Evolutionary conservation across 1,284 basidiomycete genomes (phyloP).

Genomic region (Fistulina hepatica): DNA sequence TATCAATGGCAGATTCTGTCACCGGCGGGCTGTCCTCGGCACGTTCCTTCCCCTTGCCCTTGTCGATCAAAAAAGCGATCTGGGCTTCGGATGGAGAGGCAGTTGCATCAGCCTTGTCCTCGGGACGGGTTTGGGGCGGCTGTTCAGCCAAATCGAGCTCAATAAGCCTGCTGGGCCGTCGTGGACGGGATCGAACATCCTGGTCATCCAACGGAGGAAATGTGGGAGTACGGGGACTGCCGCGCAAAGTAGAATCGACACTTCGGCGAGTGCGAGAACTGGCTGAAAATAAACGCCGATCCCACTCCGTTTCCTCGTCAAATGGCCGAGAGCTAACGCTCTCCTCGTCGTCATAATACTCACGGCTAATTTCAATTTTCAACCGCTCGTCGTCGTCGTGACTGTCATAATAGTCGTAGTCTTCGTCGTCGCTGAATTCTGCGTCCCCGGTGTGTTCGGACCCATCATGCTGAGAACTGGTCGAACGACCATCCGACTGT

Average conservation of each 20-base stretch:
- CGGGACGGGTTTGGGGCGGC: too few relatives aligned
- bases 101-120: too few relatives aligned
- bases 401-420: constrained; percentile 31
- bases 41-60: too few relatives aligned
- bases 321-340: constrained; percentile 28
- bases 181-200: too few relatives aligned
- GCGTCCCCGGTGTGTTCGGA: constrained; percentile 15
- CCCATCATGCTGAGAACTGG: constrained; percentile 11
- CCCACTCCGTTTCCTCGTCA: constrained; percentile 12
- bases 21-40: too few relatives aligned
- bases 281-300: constrained; percentile 2
- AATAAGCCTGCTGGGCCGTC: too few relatives aligned
- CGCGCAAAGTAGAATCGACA: constrained; percentile 10
- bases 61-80: too few relatives aligned
- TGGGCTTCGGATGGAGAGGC: too few relatives aligned
- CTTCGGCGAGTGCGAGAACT: background rate
- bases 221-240: too few relatives aligned
- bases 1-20: constrained; percentile 6
- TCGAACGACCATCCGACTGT: constrained; percentile 1
- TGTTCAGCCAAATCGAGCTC: too few relatives aligned
- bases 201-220: too few relatives aligned
- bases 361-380: background rate
- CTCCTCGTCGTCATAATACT: constrained; percentile 21
- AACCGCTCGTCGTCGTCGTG: constrained; percentile 26
- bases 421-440: constrained; percentile 41